Conservation (phyloP, 169 alveolate species). For the Neospora caninum region DNA sequence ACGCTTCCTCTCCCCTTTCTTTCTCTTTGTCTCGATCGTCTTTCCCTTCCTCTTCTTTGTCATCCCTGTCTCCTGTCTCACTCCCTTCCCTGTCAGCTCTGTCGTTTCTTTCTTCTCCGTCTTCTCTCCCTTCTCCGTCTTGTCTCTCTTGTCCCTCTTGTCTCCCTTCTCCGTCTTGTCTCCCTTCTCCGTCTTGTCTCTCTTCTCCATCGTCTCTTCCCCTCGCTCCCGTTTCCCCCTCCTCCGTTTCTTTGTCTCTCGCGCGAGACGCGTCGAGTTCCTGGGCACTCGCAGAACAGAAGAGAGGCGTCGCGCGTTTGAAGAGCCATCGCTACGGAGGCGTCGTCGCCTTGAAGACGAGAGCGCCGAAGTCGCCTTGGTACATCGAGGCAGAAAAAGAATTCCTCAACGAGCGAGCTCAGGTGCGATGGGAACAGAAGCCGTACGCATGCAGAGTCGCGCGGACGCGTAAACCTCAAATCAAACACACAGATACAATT, state of each 20-base stretch:
- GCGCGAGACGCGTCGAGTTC: neutral
- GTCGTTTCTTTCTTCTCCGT: neutral
- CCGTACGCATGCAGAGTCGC: no score
- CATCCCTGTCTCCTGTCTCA: neutral
- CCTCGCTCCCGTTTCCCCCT: neutral
- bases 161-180: neutral
- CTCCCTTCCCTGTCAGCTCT: neutral
- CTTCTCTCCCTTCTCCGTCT: neutral
- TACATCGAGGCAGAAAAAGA: conserved; percentile 85
- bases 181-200: neutral
- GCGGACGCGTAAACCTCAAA: no score
- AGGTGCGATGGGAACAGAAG: conserved; percentile 21
- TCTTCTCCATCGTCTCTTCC: neutral
- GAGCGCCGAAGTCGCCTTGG: conserved; percentile 89
- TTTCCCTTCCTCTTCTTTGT: neutral
- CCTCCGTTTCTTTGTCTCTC: neutral
- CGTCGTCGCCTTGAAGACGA: conserved; percentile 80
- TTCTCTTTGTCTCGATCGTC: neutral
- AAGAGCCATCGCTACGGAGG: conserved; percentile 85
- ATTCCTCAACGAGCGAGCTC: conserved; percentile 82
- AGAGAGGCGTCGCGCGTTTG: conserved; percentile 78
- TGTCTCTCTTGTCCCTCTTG: neutral
- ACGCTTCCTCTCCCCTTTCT: neutral
- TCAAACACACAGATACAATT: neutral
- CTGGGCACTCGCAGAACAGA: neutral